Evolutionary conservation across 2,329 filamentous ascomycete genomes (phyloP).

Genomic region (Hymenoscyphus salicellus): DNA sequence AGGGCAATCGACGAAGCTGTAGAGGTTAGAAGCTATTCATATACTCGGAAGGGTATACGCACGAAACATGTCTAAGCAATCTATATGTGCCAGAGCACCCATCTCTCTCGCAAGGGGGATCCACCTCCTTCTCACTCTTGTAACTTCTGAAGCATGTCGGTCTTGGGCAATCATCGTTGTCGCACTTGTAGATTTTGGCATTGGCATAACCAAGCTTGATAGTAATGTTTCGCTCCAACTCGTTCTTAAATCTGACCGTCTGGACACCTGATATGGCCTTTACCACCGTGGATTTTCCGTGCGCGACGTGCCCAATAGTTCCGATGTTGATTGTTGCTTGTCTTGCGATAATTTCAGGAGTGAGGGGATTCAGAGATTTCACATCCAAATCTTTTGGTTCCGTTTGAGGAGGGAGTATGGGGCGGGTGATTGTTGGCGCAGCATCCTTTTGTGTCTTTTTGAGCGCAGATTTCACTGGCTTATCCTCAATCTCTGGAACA

Average conservation of each 20-base stretch:
- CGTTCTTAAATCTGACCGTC: slow-evolving; percentile 99
- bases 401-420: slow-evolving; percentile 81
- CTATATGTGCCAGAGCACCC: slow-evolving; percentile 86
- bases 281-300: slow-evolving; percentile 98
- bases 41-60: slow-evolving; percentile 43
- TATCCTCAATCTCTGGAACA: slow-evolving; percentile 55
- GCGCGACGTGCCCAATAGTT: slow-evolving; percentile 96
- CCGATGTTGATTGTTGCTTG: slow-evolving; percentile 99
- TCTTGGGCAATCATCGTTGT: slow-evolving; percentile 84
- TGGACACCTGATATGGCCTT: slow-evolving; percentile 99
- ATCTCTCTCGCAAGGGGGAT: slow-evolving; percentile 91
- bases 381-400: slow-evolving; percentile 88
- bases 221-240: slow-evolving; percentile 97
- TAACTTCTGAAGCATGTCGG: slow-evolving; percentile 95
- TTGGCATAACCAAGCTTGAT: slow-evolving; percentile 99
- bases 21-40: slow-evolving; percentile 29
- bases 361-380: slow-evolving; percentile 74
- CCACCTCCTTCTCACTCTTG: slow-evolving; percentile 98
- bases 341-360: slow-evolving; percentile 93
- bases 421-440: slow-evolving; percentile 57
- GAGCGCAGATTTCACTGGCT: slow-evolving; percentile 77
- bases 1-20: slow-evolving; percentile 93
- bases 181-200: slow-evolving; percentile 99
- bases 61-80: slow-evolving; percentile 88
- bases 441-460: slow-evolving; percentile 67